Evolutionary conservation across 306 rosid genomes (phyloP).

Genomic region (Ochetophila trinervis): DNA sequence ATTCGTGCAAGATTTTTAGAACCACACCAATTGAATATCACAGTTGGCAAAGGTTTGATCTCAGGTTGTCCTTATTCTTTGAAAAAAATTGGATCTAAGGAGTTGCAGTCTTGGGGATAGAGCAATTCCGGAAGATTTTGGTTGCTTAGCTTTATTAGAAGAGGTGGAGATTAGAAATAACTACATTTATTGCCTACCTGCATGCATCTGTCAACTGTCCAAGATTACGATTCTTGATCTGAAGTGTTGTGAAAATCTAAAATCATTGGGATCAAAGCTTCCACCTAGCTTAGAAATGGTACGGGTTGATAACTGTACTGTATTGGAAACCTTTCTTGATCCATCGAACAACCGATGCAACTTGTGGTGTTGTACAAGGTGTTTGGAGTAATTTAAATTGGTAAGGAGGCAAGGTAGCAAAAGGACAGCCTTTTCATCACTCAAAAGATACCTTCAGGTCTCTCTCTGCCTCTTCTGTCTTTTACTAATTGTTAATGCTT

Average conservation of each 20-base stretch:
- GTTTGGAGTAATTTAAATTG: no score
- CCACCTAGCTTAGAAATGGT: constrained; percentile 5
- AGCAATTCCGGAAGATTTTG: neutral
- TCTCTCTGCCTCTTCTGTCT: no score
- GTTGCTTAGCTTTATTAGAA: neutral
- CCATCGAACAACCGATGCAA: no score
- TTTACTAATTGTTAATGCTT: no score
- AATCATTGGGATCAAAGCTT: constrained; percentile 3
- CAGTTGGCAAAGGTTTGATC: neutral
- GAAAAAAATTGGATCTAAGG: neutral
- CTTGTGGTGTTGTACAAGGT: no score
- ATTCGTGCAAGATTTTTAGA: neutral
- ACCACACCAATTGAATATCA: no score
- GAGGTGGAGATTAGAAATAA: neutral
- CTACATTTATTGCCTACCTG: no score
- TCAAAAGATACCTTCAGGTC: no score
- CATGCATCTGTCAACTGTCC: no score
- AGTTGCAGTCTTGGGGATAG: neutral
- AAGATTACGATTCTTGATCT: no score
- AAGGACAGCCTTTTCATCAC: no score
- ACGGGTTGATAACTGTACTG: constrained; percentile 5
- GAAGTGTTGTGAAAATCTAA: constrained; percentile 9
- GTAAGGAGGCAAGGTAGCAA: no score
- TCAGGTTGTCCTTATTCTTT: neutral
- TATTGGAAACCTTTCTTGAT: neutral